Evolutionary conservation across 257 asterid species (phyloP).

Genomic region (Parsonsia alboflavescens): DNA sequence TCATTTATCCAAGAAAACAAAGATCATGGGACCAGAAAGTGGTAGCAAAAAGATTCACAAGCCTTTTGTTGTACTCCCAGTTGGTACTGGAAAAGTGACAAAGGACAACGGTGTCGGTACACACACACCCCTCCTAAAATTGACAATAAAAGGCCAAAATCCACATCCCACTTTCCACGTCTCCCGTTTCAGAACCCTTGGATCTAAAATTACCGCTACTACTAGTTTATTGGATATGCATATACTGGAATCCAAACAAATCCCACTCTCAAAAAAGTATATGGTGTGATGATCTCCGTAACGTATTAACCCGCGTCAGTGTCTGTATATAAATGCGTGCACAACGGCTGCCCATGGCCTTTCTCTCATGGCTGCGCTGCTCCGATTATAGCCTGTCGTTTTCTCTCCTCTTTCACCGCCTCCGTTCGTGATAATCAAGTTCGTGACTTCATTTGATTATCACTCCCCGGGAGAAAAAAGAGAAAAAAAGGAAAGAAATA

Average conservation of each 20-base stretch:
- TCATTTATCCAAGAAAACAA: not conserved
- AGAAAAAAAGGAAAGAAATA: not conserved
- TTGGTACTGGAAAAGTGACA: not conserved
- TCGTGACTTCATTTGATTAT: not conserved
- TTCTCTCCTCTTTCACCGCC: not conserved
- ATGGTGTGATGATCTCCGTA: too few relatives aligned
- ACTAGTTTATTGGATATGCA: not conserved
- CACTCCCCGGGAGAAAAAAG: not conserved
- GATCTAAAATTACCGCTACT: not conserved
- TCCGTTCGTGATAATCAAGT: too few relatives aligned
- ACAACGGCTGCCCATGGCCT: not conserved
- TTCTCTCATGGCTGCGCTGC: not conserved
- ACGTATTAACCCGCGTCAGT: not conserved
- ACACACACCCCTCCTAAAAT: conserved; percentile 7
- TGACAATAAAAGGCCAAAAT: conserved; percentile 11
- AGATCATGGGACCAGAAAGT: not conserved
- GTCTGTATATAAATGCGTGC: not conserved
- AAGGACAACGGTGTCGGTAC: too few relatives aligned
- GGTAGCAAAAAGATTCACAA: not conserved
- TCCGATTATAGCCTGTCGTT: too few relatives aligned
- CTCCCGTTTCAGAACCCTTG: not conserved
- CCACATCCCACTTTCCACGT: conserved; percentile 1
- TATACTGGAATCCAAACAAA: conserved; percentile 14
- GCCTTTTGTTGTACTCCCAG: not conserved
- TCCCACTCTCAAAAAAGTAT: not conserved